A percentile compares a stretch with the other conserved stretches of the same genome.
Evolutionary conservation across 2,329 filamentous ascomycete species (phyloP).

Genomic region (Monosporascus sp.): DNA sequence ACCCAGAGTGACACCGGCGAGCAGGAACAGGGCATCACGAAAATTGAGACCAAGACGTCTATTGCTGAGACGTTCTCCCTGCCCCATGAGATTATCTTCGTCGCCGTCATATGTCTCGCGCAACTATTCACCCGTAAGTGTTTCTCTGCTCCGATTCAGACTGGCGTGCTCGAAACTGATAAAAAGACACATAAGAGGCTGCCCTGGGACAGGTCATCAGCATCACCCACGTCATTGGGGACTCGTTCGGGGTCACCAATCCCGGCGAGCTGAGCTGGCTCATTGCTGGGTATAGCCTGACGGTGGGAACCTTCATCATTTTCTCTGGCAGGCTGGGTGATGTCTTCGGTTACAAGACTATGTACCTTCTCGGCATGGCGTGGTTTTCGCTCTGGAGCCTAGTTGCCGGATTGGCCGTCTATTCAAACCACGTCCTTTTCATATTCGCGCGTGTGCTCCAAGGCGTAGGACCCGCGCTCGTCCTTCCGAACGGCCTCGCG

Average conservation of each 20-base stretch:
- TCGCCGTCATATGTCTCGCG: slow-evolving; percentile 13
- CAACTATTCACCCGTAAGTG: slow-evolving; percentile 17
- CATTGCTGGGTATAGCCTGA: slow-evolving; percentile 40
- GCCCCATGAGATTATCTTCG: slow-evolving; percentile 12
- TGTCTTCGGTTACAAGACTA: slow-evolving; percentile 39
- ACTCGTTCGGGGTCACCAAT: slow-evolving; percentile 32
- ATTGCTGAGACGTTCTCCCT: slow-evolving; percentile 13
- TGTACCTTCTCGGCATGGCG: slow-evolving; percentile 35
- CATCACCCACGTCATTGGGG: slow-evolving; percentile 35
- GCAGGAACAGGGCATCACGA: slow-evolving; percentile 1
- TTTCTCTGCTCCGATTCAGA: neutral
- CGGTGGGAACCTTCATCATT: slow-evolving; percentile 40
- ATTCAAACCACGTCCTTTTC: slow-evolving; percentile 30
- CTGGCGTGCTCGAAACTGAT: slow-evolving; percentile 1
- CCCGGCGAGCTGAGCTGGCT: slow-evolving; percentile 36
- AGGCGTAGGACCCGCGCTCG: slow-evolving; percentile 48
- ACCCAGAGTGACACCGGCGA: neutral
- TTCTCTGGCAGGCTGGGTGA: slow-evolving; percentile 40
- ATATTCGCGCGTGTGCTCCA: slow-evolving; percentile 43
- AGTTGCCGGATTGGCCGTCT: slow-evolving; percentile 30
- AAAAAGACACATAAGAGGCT: slow-evolving; percentile 5
- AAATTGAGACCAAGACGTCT: slow-evolving; percentile 8
- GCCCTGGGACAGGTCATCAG: slow-evolving; percentile 14
- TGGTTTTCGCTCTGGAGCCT: slow-evolving; percentile 38
- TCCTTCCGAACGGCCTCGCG: slow-evolving; percentile 51